Conservation (phyloP, 257 asterid species). For the Solanum peruvianum region DNA sequence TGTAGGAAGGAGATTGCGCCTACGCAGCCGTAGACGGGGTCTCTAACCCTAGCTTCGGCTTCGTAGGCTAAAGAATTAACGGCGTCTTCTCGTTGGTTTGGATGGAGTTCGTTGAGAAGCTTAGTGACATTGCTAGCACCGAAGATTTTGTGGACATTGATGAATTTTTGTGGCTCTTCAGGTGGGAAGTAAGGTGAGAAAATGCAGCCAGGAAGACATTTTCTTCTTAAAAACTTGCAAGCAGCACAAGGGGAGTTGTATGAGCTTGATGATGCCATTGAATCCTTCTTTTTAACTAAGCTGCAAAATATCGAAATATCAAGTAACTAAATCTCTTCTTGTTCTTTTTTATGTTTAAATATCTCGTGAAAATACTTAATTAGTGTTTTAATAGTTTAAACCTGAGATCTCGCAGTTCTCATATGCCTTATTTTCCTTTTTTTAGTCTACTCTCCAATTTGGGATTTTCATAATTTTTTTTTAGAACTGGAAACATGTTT, state of each 20-base stretch:
- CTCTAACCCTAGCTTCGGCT: conserved; percentile 35
- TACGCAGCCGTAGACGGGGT: conserved; percentile 44
- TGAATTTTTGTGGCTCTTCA: conserved; percentile 38
- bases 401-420: neutral
- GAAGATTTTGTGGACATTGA: conserved; percentile 38
- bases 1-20: conserved; percentile 37
- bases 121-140: conserved; percentile 37
- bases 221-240: conserved; percentile 42
- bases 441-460: neutral
- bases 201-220: conserved; percentile 28
- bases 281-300: neutral
- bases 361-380: neutral
- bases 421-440: neutral
- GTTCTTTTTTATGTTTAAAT: neutral
- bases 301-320: neutral
- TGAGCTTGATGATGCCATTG: conserved; percentile 39
- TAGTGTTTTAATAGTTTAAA: neutral
- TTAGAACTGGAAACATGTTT: neutral
- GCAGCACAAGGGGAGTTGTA: conserved; percentile 51
- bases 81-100: conserved; percentile 41
- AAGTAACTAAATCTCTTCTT: neutral
- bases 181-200: conserved; percentile 38
- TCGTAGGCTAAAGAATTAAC: conserved; percentile 38
- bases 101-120: conserved; percentile 31
- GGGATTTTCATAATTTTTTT: neutral